Evolutionary conservation across 2,329 filamentous ascomycete species (phyloP).

Genomic region (Pyrenochaeta sp.): DNA sequence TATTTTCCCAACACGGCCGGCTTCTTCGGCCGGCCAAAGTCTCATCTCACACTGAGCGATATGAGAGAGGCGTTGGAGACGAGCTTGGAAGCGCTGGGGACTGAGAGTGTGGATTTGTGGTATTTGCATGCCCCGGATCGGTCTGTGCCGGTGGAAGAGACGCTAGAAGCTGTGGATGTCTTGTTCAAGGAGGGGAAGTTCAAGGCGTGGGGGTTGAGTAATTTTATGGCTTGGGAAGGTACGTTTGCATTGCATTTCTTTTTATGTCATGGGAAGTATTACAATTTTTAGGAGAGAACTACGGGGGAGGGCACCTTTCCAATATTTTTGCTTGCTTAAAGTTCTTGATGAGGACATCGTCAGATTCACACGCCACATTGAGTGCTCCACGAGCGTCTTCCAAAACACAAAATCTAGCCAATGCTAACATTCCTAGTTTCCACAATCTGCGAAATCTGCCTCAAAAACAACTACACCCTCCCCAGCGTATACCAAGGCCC

Average conservation of each 20-base stretch:
- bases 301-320: no score
- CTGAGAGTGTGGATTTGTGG: conserved; percentile 49
- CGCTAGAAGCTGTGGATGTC: conserved; percentile 56
- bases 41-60: conserved; percentile 39
- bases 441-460: conserved; percentile 57
- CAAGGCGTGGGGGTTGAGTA: conserved; percentile 55
- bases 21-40: conserved; percentile 24
- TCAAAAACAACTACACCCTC: conserved; percentile 50
- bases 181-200: conserved; percentile 57
- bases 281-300: no score
- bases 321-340: no score
- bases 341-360: no score
- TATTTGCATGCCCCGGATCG: conserved; percentile 59
- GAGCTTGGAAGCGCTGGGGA: conserved; percentile 50
- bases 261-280: no score
- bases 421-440: no score
- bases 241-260: no score
- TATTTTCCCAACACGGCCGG: conserved; percentile 46
- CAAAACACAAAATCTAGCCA: no score
- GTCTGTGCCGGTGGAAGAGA: conserved; percentile 52
- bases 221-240: conserved; percentile 53
- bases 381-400: no score
- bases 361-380: no score
- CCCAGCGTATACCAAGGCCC: conserved; percentile 57
- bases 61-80: conserved; percentile 45